Evolutionary conservation across 805 yeast species (phyloP).

Genomic region (Candida awuae): DNA sequence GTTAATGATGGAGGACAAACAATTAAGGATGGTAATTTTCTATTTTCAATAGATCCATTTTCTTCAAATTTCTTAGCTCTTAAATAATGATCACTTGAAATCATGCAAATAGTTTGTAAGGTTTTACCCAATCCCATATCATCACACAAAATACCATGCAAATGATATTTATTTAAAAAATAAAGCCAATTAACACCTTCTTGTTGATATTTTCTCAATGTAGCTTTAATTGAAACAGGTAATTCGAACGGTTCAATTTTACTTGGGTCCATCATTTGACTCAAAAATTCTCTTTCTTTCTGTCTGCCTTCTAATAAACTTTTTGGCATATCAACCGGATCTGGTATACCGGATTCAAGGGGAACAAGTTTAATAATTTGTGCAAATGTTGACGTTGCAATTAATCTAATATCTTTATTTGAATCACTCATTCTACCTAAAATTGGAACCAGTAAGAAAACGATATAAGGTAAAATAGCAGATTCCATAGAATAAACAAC

Average conservation of each 20-base stretch:
- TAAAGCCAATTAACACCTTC: slow-evolving; percentile 99
- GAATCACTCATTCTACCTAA: slow-evolving; percentile 97
- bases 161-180: slow-evolving; percentile 84
- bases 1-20: slow-evolving; percentile 96
- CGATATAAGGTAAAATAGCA: slow-evolving; percentile 86
- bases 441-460: slow-evolving; percentile 91
- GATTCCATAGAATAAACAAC: slow-evolving; percentile 79
- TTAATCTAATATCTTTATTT: slow-evolving; percentile 73
- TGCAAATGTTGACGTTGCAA: slow-evolving; percentile 96
- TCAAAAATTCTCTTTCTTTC: slow-evolving; percentile 85
- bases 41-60: slow-evolving; percentile 55
- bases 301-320: slow-evolving; percentile 84
- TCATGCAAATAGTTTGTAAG: slow-evolving; percentile 91
- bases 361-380: slow-evolving; percentile 93
- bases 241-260: slow-evolving; percentile 80
- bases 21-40: slow-evolving; percentile 75
- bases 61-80: slow-evolving; percentile 61
- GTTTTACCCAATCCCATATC: slow-evolving; percentile 99
- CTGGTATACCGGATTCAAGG: slow-evolving; percentile 93
- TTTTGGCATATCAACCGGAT: slow-evolving; percentile 84
- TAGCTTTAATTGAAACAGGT: slow-evolving; percentile 89
- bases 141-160: slow-evolving; percentile 96
- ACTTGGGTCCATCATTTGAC: slow-evolving; percentile 96
- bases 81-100: slow-evolving; percentile 89
- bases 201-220: slow-evolving; percentile 89